These are phyloP conservation scores for Mimosa bimucronata DNA, from an alignment of 306 rosid species.

Conservation along the genomic window DNA sequence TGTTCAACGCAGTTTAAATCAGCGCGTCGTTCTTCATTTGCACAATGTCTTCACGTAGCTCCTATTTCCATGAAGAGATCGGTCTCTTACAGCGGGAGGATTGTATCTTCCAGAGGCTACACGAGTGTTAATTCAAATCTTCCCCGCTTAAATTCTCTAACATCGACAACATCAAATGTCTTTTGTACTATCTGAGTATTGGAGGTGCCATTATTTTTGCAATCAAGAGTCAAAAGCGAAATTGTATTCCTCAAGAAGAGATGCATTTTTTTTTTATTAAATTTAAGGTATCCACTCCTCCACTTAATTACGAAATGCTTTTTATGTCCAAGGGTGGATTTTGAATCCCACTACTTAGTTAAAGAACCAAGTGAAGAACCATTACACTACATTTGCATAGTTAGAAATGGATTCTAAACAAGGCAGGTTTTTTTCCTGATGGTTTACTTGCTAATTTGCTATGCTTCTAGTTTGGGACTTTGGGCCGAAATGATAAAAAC, in stretches of 20 bases:
- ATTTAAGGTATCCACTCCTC: too few species aligned
- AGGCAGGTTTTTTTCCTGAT: background rate
- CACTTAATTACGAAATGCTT: too few species aligned
- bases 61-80: conserved; percentile 74
- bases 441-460: background rate
- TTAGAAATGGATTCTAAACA: too few species aligned
- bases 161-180: conserved; percentile 18
- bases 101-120: conserved; percentile 38
- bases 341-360: too few species aligned
- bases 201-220: conserved; percentile 16
- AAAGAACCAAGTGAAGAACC: too few species aligned
- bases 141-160: conserved; percentile 22
- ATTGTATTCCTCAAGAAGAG: background rate
- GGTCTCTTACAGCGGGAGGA: conserved; percentile 46
- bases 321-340: too few species aligned
- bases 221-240: background rate
- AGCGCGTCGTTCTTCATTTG: conserved; percentile 46
- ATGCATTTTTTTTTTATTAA: too few species aligned
- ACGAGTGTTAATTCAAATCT: conserved; percentile 31
- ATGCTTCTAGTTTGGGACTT: background rate
- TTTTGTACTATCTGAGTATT: conserved; percentile 13
- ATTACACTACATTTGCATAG: too few species aligned
- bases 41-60: conserved; percentile 49
- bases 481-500: background rate
- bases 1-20: conserved; percentile 23